phyloP scores from a whole-genome alignment of 1,284 basidiomycete genomes.

The Cystobasidiaceae sp. region DNA sequence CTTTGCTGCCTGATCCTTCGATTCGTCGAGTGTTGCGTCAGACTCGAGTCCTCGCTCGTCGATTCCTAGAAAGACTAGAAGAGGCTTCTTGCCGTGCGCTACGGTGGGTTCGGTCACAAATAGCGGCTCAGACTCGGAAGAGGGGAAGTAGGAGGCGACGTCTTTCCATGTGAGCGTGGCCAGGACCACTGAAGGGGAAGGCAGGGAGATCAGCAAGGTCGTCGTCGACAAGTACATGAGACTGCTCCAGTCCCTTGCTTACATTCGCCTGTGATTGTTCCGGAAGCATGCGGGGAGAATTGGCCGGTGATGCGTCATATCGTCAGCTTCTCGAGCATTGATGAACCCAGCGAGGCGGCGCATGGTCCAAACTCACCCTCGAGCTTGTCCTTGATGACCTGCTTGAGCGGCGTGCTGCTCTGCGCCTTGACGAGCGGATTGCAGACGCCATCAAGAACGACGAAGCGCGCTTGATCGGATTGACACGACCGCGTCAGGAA shows the following conservation, averaged over 20 bases:
- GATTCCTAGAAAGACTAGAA: slow-evolving; percentile 68
- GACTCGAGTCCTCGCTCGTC: slow-evolving; percentile 56
- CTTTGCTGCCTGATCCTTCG: slow-evolving; percentile 54
- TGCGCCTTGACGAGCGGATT: slow-evolving; percentile 43
- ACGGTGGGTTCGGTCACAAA: slow-evolving; percentile 3
- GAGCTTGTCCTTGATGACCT: slow-evolving; percentile 9
- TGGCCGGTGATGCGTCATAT: too few species aligned
- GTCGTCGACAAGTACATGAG: too few species aligned
- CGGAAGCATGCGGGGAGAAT: too few species aligned
- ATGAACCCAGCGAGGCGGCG: too few species aligned
- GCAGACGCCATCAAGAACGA: slow-evolving; percentile 43
- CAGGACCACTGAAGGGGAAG: slow-evolving; percentile 35
- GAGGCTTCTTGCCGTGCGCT: slow-evolving; percentile 27
- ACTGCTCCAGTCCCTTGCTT: too few species aligned
- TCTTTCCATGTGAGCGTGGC: slow-evolving; percentile 44
- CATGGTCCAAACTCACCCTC: slow-evolving; percentile 24
- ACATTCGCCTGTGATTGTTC: too few species aligned
- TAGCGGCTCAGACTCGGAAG: neutral
- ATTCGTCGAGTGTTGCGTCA: slow-evolving; percentile 17
- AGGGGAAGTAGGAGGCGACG: slow-evolving; percentile 34
- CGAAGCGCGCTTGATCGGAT: slow-evolving; percentile 42
- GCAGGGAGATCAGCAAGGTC: too few species aligned
- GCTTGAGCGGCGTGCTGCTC: slow-evolving; percentile 10
- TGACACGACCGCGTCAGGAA: slow-evolving; percentile 46
- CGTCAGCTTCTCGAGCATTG: too few species aligned